Base-by-base conservation (phyloP, 1,284 basidiomycete genomes). In the Trichosporon sp. region DNA sequence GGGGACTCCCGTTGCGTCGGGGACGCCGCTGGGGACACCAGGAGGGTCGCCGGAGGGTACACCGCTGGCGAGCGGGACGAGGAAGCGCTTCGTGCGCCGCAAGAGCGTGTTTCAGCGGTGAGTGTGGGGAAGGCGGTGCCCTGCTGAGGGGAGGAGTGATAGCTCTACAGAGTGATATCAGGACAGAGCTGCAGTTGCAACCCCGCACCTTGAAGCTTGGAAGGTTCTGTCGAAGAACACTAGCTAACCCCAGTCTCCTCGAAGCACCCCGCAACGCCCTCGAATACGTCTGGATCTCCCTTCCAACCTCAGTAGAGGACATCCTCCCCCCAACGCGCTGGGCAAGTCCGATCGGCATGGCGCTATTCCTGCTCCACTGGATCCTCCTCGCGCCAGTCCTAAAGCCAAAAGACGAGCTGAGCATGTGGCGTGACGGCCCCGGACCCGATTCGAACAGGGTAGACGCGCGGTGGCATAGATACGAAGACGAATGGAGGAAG, bases 11-110 rank as follows among this genome's bases (percentile, higher is more conserved):
- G 14, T 5, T 19, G n/a, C n/a, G n/a, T 21, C 40, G 7, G 49
- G 49, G 1, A 54, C 49, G 14, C 49, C 49, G 27, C 3, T 31
- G 1, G 46, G 46, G 5, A 52, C 46, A 6, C 46, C 46, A n/a
- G 23, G 27, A 1, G 74, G 76, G 57, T 75, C 76, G 49, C 75
- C 76, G 27, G 71, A 71, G 65, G 74, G 73, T 1, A 76, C 77
- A 3, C 77, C 77, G 9, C 74, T 71, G 0, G 70, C 69, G 14
- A 67, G 69, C 29, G 49, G 27, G 52, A 70, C 68, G 65, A 71
- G 65, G 70, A 72, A 74, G 67, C 66, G 75, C 21, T 71, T 75
- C 49, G 68, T 79, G 3, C 68, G 77, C 64, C 65, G 64, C 58
- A 77, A 76, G 61, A 58, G 74, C 0, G 21, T 77, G 3, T 72